These are phyloP conservation scores for Aspergillus sp. DNA, from an alignment of 2,329 filamentous ascomycete species.

Conservation along the genomic window DNA sequence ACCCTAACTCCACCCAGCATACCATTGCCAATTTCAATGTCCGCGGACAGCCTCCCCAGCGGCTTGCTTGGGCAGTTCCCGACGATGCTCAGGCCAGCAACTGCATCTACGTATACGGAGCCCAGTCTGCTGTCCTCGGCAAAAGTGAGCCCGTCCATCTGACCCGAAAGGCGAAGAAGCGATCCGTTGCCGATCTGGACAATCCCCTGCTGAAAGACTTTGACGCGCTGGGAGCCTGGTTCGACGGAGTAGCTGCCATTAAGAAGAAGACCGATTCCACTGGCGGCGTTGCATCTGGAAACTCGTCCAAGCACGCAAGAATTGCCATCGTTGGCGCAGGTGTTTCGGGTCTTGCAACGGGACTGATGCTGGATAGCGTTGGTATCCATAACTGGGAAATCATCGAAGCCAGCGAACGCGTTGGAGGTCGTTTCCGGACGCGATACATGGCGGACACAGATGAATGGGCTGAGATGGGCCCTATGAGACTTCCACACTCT, in stretches of 20 bases:
- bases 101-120: background rate
- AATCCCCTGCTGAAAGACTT: slow-evolving; percentile 1
- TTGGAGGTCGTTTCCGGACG: slow-evolving; percentile 48
- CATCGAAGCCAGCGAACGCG: slow-evolving; percentile 42
- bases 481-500: slow-evolving; percentile 26
- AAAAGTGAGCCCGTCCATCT: background rate
- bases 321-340: slow-evolving; percentile 31
- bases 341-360: slow-evolving; percentile 47
- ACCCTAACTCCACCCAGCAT: background rate
- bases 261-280: slow-evolving; percentile 11
- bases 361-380: slow-evolving; percentile 44
- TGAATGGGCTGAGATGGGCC: slow-evolving; percentile 31
- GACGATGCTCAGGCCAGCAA: background rate
- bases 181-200: background rate
- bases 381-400: slow-evolving; percentile 48
- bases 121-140: background rate
- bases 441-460: slow-evolving; percentile 35
- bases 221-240: slow-evolving; percentile 18
- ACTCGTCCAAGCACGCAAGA: slow-evolving; percentile 7
- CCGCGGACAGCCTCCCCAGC: background rate
- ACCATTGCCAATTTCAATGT: background rate
- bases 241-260: slow-evolving; percentile 25
- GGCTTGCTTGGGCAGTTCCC: background rate
- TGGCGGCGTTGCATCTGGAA: slow-evolving; percentile 11
- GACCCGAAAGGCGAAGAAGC: background rate